These are phyloP conservation scores for Aspergillus transmontanensis DNA, from an alignment of 2,329 filamentous ascomycete genomes.

Conservation along the genomic window DNA sequence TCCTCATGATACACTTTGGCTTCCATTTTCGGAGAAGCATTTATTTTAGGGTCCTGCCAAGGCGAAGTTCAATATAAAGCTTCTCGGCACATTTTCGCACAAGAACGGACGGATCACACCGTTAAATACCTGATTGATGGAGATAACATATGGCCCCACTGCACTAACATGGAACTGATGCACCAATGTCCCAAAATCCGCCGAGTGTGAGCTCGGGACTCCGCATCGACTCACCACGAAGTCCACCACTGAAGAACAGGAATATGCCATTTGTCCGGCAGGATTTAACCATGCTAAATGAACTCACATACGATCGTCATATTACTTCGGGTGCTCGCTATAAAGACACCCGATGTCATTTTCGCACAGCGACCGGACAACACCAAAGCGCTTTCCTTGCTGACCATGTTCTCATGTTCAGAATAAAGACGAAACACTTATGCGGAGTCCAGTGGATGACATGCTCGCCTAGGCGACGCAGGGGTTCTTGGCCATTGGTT, in stretches of 20 bases:
- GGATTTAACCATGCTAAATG: neutral
- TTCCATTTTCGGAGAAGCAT: neutral
- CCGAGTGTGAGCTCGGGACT: neutral
- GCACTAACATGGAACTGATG: neutral
- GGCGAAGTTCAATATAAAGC: neutral
- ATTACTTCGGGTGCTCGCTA: neutral
- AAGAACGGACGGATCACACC: neutral
- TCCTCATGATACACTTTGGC: neutral
- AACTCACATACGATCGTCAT: neutral
- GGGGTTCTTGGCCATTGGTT: constrained; percentile 1
- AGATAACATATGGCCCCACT: constrained; percentile 1
- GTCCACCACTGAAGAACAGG: constrained; percentile 12
- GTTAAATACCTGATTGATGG: neutral
- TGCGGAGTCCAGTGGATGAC: neutral
- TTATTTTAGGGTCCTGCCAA: constrained; percentile 3
- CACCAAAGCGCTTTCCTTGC: neutral
- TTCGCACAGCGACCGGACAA: neutral
- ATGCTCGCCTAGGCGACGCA: neutral
- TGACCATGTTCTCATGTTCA: neutral
- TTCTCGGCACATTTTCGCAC: neutral
- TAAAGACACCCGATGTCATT: neutral
- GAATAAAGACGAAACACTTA: neutral
- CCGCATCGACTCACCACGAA: neutral
- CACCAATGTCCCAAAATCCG: constrained; percentile 3
- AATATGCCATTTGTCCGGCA: neutral